Evolutionary conservation across 805 yeast species (phyloP).

Genomic region (Ogataea neopini): DNA sequence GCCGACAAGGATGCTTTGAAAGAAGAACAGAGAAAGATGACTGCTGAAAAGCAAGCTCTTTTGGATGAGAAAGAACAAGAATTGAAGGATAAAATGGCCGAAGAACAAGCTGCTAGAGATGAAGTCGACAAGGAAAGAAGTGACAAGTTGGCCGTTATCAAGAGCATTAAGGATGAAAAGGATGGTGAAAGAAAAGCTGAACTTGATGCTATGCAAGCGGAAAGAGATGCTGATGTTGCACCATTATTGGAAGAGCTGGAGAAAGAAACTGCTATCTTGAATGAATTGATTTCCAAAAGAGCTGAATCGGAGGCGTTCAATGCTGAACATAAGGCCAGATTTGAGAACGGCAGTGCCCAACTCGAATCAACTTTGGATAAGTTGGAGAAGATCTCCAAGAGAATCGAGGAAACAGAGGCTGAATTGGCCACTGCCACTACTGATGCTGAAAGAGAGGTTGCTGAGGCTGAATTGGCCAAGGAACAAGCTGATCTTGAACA

Average conservation of each 20-base stretch:
- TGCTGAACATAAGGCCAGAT: constrained; percentile 45
- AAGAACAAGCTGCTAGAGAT: constrained; percentile 42
- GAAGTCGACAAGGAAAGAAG: constrained; percentile 42
- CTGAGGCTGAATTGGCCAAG: constrained; percentile 29
- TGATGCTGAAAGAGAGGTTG: constrained; percentile 31
- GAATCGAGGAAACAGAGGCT: constrained; percentile 43
- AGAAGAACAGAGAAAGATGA: constrained; percentile 46
- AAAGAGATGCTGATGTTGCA: constrained; percentile 52
- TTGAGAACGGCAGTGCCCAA: constrained; percentile 42
- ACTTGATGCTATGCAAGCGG: constrained; percentile 48
- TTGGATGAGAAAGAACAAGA: constrained; percentile 50
- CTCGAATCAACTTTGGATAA: constrained; percentile 45
- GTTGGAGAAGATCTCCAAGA: constrained; percentile 43
- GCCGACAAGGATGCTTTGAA: constrained; percentile 49
- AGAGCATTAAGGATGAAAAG: constrained; percentile 43
- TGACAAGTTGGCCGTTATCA: constrained; percentile 45
- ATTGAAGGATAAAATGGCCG: constrained; percentile 38
- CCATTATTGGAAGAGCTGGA: constrained; percentile 57
- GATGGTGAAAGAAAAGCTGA: constrained; percentile 48
- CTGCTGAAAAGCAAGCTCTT: constrained; percentile 35
- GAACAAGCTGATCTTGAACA: constrained; percentile 31
- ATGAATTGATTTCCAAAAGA: constrained; percentile 51
- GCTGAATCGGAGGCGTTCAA: constrained; percentile 46
- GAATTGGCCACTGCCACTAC: constrained; percentile 37
- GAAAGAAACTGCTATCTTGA: constrained; percentile 49